These are phyloP conservation scores for Nigrospora osmanthi DNA, from an alignment of 2,329 filamentous ascomycete genomes.

Conservation along the genomic window DNA sequence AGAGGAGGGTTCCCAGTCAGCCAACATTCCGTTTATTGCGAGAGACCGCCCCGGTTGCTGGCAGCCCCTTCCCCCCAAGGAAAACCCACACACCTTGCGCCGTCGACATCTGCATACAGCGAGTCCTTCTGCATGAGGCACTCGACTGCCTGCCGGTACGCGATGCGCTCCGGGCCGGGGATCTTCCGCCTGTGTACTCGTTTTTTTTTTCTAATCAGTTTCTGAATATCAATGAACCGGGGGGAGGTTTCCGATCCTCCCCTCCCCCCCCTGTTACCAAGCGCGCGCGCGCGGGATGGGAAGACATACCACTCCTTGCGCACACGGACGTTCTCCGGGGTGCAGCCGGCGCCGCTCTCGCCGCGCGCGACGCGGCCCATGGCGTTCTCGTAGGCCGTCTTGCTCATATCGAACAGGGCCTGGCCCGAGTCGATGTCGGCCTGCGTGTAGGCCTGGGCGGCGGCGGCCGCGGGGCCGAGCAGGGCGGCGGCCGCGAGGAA, in stretches of 20 bases:
- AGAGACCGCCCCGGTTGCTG: no score
- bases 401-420: no score
- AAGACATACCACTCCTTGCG: constrained; percentile 19
- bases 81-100: constrained; percentile 11
- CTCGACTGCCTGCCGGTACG: constrained; percentile 17
- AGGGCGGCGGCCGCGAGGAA: no score
- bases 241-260: no score
- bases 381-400: no score
- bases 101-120: constrained; percentile 16
- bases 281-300: no score
- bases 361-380: no score
- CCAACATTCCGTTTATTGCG: not conserved
- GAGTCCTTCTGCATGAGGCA: constrained; percentile 18
- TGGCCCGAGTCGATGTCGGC: no score
- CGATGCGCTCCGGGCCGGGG: constrained; percentile 15
- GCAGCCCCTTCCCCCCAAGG: not conserved
- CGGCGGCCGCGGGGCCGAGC: no score
- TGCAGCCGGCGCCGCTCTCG: constrained; percentile 10
- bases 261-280: no score
- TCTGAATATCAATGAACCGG: no score
- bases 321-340: constrained; percentile 18
- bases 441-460: no score
- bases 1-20: not conserved
- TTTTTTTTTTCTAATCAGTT: constrained; percentile 3
- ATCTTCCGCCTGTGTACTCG: constrained; percentile 13